A percentile compares a stretch with the other conserved stretches of the same genome.
Conservation (phyloP, 148 eudicot species). For the Selenicereus undatus region DNA sequence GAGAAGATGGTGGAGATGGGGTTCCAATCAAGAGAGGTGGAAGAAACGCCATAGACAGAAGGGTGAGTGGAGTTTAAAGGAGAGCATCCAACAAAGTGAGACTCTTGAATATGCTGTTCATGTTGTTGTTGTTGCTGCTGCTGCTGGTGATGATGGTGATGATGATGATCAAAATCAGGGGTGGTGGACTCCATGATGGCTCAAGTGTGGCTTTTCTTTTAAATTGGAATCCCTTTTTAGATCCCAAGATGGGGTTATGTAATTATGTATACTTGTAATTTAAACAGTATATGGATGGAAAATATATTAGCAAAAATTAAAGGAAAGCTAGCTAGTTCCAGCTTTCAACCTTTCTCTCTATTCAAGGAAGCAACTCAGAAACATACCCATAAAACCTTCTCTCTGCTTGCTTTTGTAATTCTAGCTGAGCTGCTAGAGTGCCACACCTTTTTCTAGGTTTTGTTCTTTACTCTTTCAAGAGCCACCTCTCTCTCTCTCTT, state of each 20-base stretch:
- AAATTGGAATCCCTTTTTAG: constrained; percentile 28
- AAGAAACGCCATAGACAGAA: constrained; percentile 33
- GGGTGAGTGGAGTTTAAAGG: background rate
- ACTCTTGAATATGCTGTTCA: constrained; percentile 26
- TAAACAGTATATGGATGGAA: background rate
- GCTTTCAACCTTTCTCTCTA: constrained; percentile 39
- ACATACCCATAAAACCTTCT: constrained; percentile 5
- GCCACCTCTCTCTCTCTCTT: constrained; percentile 14
- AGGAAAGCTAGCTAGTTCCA: background rate
- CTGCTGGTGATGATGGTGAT: constrained; percentile 24
- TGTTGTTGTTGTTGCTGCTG: constrained; percentile 22
- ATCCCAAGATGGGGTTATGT: constrained; percentile 37
- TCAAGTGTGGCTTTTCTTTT: constrained; percentile 10
- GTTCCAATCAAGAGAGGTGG: constrained; percentile 23
- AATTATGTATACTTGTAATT: constrained; percentile 22
- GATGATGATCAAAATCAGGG: constrained; percentile 15
- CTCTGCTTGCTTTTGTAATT: constrained; percentile 25
- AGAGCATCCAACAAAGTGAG: constrained; percentile 35
- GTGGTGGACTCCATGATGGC: constrained; percentile 32
- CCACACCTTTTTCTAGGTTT: constrained; percentile 14
- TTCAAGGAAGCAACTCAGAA: constrained; percentile 35
- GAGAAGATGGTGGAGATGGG: constrained; percentile 28
- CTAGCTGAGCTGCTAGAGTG: background rate
- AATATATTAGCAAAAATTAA: background rate
- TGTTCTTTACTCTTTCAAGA: constrained; percentile 35